These are phyloP conservation scores for Gloeophyllum trabeum DNA, from an alignment of 768 basidiomycete species.

Conservation along the genomic window DNA sequence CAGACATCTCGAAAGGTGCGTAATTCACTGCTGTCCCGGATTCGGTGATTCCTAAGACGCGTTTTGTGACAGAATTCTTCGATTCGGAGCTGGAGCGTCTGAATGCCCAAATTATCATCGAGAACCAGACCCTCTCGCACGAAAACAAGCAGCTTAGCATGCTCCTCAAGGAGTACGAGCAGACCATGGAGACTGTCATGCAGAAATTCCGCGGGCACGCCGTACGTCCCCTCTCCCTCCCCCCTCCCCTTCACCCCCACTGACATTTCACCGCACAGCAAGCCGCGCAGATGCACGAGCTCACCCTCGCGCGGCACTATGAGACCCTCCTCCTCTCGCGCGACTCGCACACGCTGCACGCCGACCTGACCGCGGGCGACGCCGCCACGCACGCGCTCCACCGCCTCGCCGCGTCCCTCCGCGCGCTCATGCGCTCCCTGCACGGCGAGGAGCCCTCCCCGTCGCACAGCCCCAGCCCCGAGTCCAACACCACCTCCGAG, in stretches of 20 bases:
- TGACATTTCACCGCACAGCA: slow-evolving; percentile 31
- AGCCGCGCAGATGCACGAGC: slow-evolving; percentile 87
- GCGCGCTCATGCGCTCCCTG: slow-evolving; percentile 61
- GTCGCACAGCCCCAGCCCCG: slow-evolving; percentile 1
- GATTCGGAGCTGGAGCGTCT: slow-evolving; percentile 85
- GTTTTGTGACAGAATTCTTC: slow-evolving; percentile 76
- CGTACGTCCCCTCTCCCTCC: slow-evolving; percentile 35
- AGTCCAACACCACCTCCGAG: slow-evolving; percentile 1
- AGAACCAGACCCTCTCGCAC: slow-evolving; percentile 85
- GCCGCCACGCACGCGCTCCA: slow-evolving; percentile 57
- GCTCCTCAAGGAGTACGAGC: slow-evolving; percentile 90
- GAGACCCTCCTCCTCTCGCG: slow-evolving; percentile 66
- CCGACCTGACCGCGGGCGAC: slow-evolving; percentile 46
- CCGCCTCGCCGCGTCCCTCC: slow-evolving; percentile 59
- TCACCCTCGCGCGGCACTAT: slow-evolving; percentile 82
- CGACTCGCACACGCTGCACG: slow-evolving; percentile 42
- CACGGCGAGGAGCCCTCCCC: slow-evolving; percentile 39
- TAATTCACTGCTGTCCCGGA: slow-evolving; percentile 1
- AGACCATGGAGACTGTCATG: slow-evolving; percentile 94
- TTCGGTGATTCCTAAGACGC: too few species aligned
- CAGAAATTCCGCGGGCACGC: slow-evolving; percentile 87
- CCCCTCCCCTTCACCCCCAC: slow-evolving; percentile 2
- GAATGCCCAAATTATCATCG: slow-evolving; percentile 84
- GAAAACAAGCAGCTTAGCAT: slow-evolving; percentile 91
- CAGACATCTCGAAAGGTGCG: slow-evolving; percentile 28